Percentiles rank a stretch among this genome's conserved stretches.
Evolutionary conservation across 805 yeast genomes (phyloP).

Genomic region (Isabelozyma rhagii): DNA sequence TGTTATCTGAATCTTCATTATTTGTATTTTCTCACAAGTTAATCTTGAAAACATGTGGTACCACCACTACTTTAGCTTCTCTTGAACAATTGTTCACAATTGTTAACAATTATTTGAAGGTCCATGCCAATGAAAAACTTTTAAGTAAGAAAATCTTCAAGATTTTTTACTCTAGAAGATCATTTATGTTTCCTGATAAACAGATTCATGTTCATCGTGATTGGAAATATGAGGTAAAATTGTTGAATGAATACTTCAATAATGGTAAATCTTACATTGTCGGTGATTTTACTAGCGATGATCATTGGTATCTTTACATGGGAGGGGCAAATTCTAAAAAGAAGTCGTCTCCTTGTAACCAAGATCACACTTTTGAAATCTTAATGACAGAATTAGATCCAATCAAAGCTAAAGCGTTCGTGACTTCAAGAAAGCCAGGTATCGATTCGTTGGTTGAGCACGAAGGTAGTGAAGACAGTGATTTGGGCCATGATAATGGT

Average conservation of each 20-base stretch:
- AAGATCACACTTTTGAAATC: slow-evolving; percentile 80
- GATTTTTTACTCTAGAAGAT: slow-evolving; percentile 85
- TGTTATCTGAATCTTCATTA: slow-evolving; percentile 84
- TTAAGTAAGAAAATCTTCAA: slow-evolving; percentile 47
- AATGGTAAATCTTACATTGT: slow-evolving; percentile 67
- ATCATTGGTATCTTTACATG: slow-evolving; percentile 88
- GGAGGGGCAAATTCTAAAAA: slow-evolving; percentile 38
- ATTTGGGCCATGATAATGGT: slow-evolving; percentile 80
- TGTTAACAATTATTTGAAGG: slow-evolving; percentile 22
- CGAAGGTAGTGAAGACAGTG: slow-evolving; percentile 48
- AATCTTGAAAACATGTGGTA: slow-evolving; percentile 92
- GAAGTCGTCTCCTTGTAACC: not conserved
- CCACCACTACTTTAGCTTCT: slow-evolving; percentile 85
- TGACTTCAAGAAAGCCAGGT: slow-evolving; percentile 48
- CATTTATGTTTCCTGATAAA: slow-evolving; percentile 87
- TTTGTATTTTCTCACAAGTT: slow-evolving; percentile 86
- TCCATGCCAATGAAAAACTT: slow-evolving; percentile 20
- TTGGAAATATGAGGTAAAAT: slow-evolving; percentile 79
- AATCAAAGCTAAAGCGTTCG: slow-evolving; percentile 54
- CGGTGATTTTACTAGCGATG: slow-evolving; percentile 69
- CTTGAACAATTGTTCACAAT: slow-evolving; percentile 58
- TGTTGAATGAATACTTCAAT: slow-evolving; percentile 62
- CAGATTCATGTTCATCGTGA: slow-evolving; percentile 78
- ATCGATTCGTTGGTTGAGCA: slow-evolving; percentile 32
- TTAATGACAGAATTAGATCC: slow-evolving; percentile 83